Evolutionary conservation across 2,329 filamentous ascomycete species (phyloP).

Genomic region (Hymenoscyphus albidus): DNA sequence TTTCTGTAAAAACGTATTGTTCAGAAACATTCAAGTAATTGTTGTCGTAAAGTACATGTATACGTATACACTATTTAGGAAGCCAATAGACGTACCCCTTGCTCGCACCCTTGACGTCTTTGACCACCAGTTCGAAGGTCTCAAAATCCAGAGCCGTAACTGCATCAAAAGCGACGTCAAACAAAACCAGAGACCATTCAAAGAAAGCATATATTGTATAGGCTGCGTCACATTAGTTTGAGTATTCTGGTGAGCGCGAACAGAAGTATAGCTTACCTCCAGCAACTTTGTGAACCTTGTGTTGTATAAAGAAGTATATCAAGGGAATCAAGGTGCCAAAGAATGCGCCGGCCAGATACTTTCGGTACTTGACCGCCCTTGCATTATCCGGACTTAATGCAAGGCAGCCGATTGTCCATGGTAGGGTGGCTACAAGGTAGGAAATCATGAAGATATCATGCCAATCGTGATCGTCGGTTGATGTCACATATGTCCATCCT

Average conservation of each 20-base stretch:
- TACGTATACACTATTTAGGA: conserved; percentile 72
- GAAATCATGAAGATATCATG: conserved; percentile 99
- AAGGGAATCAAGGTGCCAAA: conserved; percentile 87
- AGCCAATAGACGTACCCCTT: conserved; percentile 99
- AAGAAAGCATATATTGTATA: conserved; percentile 98
- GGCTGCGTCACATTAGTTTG: conserved; percentile 50
- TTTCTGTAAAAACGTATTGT: conserved; percentile 36
- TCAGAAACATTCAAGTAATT: conserved; percentile 33
- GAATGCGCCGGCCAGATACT: conserved; percentile 76
- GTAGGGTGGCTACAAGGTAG: conserved; percentile 88
- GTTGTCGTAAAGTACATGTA: conserved; percentile 32
- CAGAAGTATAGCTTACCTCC: conserved; percentile 63
- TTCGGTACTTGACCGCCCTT: conserved; percentile 80
- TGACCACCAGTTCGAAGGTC: conserved; percentile 80
- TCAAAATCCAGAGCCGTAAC: conserved; percentile 90
- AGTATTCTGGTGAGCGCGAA: conserved; percentile 13
- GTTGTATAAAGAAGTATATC: conserved; percentile 96
- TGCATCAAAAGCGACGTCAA: conserved; percentile 95
- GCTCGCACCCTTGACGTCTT: conserved; percentile 83
- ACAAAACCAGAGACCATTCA: conserved; percentile 91
- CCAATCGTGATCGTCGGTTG: conserved; percentile 97
- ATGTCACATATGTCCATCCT: conserved; percentile 98
- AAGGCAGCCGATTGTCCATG: conserved; percentile 91
- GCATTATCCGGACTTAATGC: conserved; percentile 82
- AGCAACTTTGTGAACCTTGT: conserved; percentile 91